These are phyloP conservation scores for Rhizophora mangle DNA, from an alignment of 345 rosid species.

Conservation along the genomic window DNA sequence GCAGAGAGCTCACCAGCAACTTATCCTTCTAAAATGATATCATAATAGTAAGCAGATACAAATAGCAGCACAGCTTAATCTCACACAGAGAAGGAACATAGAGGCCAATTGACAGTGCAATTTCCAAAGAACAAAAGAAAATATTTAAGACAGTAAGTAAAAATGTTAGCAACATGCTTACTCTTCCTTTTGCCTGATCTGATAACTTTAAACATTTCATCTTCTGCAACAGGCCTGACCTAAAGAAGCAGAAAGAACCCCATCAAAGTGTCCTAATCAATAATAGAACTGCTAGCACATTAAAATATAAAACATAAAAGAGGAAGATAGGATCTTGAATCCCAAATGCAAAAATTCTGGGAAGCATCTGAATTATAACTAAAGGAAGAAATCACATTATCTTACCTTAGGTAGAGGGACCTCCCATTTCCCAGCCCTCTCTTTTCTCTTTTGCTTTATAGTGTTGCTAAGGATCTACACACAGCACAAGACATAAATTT, in stretches of 20 bases:
- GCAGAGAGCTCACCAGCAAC: neutral
- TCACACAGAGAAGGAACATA: neutral
- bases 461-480: slow-evolving; percentile 84
- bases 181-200: slow-evolving; percentile 87
- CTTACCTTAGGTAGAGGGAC: slow-evolving; percentile 90
- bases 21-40: too few relatives aligned
- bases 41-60: too few relatives aligned
- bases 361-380: neutral
- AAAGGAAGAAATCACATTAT: neutral
- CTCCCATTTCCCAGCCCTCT: slow-evolving; percentile 97
- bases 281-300: neutral
- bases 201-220: slow-evolving; percentile 93
- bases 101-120: neutral
- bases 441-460: slow-evolving; percentile 92
- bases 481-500: neutral
- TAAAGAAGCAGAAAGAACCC: slow-evolving; percentile 26
- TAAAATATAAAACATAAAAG: neutral
- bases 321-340: neutral
- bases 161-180: slow-evolving; percentile 32
- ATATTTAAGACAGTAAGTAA: too few relatives aligned
- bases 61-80: too few relatives aligned
- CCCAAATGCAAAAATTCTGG: neutral
- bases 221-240: slow-evolving; percentile 99
- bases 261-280: slow-evolving; percentile 6
- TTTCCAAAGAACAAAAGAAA: neutral